These are phyloP conservation scores for Cnidoscolus chayamansa DNA, from an alignment of 441 rosid species.

Conservation along the genomic window DNA sequence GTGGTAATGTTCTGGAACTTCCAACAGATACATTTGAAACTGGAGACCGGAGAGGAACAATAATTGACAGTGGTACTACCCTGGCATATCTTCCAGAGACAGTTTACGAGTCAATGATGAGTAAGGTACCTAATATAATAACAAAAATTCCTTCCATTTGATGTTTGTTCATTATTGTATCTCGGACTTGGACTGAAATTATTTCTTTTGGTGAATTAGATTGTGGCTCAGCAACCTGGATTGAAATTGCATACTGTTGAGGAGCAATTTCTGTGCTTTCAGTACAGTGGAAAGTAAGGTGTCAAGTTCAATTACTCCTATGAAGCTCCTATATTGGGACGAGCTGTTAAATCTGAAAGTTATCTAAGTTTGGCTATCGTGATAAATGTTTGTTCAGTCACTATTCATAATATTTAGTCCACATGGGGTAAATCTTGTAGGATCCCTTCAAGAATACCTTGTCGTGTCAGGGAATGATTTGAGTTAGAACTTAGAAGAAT, in stretches of 20 bases:
- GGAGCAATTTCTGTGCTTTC: conserved; percentile 69
- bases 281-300: conserved; percentile 56
- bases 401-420: not conserved
- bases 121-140: conserved; percentile 32
- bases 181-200: not conserved
- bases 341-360: not conserved
- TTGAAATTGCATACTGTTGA: conserved; percentile 56
- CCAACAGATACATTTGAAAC: conserved; percentile 50
- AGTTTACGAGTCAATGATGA: conserved; percentile 50
- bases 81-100: conserved; percentile 71
- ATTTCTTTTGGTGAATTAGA: conserved; percentile 35
- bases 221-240: conserved; percentile 47
- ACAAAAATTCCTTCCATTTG: conserved; percentile 14
- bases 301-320: conserved; percentile 18
- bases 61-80: conserved; percentile 92
- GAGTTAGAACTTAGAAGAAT: not conserved
- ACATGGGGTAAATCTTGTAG: not conserved
- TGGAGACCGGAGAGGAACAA: conserved; percentile 62
- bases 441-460: not conserved
- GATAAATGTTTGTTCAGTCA: not conserved
- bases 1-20: conserved; percentile 44
- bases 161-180: conserved; percentile 1
- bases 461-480: not conserved
- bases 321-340: conserved; percentile 9
- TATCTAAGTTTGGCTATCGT: not conserved